These are phyloP conservation scores for Lineolata rhizophorae DNA, from an alignment of 495 filamentous ascomycete genomes.

Conservation along the genomic window DNA sequence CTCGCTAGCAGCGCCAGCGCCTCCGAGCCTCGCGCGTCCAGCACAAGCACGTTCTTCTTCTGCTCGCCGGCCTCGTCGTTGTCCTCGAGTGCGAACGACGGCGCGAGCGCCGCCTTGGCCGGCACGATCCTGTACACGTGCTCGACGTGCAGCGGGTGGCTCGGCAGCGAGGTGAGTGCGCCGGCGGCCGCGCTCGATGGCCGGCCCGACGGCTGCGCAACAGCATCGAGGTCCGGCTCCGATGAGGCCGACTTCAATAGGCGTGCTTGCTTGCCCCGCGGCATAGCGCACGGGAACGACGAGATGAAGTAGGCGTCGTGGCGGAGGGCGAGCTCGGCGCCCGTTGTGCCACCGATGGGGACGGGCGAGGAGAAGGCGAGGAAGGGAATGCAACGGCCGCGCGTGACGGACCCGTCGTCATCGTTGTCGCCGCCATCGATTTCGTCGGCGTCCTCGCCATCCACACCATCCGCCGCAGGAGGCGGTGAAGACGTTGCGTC, in stretches of 20 bases:
- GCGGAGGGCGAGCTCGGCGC: slow-evolving; percentile 7
- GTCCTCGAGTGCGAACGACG: slow-evolving; percentile 4
- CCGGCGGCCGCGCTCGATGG: not conserved
- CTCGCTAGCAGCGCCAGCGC: slow-evolving; percentile 15
- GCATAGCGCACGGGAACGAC: slow-evolving; percentile 16
- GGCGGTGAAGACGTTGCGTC: too few species aligned
- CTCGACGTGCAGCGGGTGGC: slow-evolving; percentile 15
- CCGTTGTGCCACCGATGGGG: slow-evolving; percentile 1
- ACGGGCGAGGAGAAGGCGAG: slow-evolving; percentile 12
- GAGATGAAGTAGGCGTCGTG: slow-evolving; percentile 16
- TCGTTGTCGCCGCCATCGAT: not conserved
- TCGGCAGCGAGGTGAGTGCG: slow-evolving; percentile 3
- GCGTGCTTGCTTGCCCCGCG: too few species aligned
- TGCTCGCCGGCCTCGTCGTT: not conserved
- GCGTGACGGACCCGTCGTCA: not conserved
- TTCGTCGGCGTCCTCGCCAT: not conserved
- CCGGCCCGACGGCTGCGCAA: not conserved
- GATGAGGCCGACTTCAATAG: not conserved
- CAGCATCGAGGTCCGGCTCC: not conserved
- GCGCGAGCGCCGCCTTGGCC: slow-evolving; percentile 8
- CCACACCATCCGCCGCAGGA: not conserved
- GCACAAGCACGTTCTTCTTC: slow-evolving; percentile 8
- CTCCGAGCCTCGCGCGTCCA: slow-evolving; percentile 13
- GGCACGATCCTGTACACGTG: slow-evolving; percentile 12
- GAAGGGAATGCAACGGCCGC: slow-evolving; percentile 6